Percentiles rank a stretch among this genome's conserved stretches.
Conservation (phyloP, 2,329 filamentous ascomycete genomes). For the Aspergillus pseudotamarii region DNA sequence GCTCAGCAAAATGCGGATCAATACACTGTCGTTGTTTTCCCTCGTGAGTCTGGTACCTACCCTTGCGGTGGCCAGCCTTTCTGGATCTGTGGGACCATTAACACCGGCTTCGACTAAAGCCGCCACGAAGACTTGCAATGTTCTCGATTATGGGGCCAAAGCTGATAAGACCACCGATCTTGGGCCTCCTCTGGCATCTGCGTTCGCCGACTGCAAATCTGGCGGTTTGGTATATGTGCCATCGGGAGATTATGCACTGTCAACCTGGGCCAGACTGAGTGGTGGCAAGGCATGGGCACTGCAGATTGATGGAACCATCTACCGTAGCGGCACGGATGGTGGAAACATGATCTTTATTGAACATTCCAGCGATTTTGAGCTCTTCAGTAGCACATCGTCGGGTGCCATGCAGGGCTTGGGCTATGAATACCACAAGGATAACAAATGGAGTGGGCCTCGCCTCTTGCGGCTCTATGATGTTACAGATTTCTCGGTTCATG, state of each 20-base stretch:
- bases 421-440: constrained; percentile 51
- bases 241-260: constrained; percentile 53
- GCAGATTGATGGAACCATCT: constrained; percentile 57
- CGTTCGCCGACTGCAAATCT: constrained; percentile 54
- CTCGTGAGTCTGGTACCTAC: constrained; percentile 28
- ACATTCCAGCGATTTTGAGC: constrained; percentile 55
- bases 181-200: constrained; percentile 50
- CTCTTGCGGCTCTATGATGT: constrained; percentile 51
- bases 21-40: constrained; percentile 12
- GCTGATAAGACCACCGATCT: constrained; percentile 57
- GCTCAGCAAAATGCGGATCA: constrained; percentile 12
- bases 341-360: constrained; percentile 59
- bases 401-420: constrained; percentile 58
- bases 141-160: constrained; percentile 55
- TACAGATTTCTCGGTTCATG: constrained; percentile 53
- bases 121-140: constrained; percentile 55
- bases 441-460: constrained; percentile 46
- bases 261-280: constrained; percentile 53
- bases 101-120: constrained; percentile 48
- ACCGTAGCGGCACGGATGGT: constrained; percentile 52
- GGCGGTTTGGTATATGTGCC: constrained; percentile 57
- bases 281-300: constrained; percentile 54
- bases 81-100: constrained; percentile 49
- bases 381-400: constrained; percentile 56
- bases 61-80: constrained; percentile 40